Conservation (phyloP, 164 flowering plant genomes). For the Saururus chinensis region DNA sequence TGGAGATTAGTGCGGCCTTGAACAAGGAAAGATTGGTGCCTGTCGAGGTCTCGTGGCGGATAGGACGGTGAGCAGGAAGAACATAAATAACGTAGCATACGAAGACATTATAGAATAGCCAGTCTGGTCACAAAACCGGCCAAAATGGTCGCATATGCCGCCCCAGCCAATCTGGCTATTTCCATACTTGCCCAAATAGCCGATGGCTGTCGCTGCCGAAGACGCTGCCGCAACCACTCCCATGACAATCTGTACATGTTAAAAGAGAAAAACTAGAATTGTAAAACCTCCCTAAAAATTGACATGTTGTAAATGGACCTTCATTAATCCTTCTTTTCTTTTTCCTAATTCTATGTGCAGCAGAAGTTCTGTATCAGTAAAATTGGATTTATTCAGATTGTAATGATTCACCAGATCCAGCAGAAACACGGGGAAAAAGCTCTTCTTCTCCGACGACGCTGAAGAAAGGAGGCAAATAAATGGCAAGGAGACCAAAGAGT, state of each 20-base stretch:
- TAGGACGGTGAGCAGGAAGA: slow-evolving; percentile 24
- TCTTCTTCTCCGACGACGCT: slow-evolving; percentile 6
- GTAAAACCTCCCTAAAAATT: neutral
- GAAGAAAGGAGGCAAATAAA: slow-evolving; percentile 12
- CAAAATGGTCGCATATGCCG: slow-evolving; percentile 29
- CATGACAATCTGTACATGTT: slow-evolving; percentile 30
- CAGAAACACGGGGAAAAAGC: slow-evolving; percentile 29
- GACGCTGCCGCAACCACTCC: slow-evolving; percentile 31
- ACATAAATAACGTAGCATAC: slow-evolving; percentile 26
- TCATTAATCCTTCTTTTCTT: too few relatives aligned
- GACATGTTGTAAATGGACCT: too few relatives aligned
- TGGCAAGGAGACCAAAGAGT: slow-evolving; percentile 31
- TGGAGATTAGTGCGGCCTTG: too few relatives aligned
- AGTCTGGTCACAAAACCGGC: slow-evolving; percentile 32
- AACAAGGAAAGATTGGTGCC: neutral
- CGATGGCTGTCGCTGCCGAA: slow-evolving; percentile 47
- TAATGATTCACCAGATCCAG: slow-evolving; percentile 43
- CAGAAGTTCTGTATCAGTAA: too few relatives aligned
- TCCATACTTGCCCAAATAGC: slow-evolving; percentile 38
- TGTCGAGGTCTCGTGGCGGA: slow-evolving; percentile 16
- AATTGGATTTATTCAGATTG: neutral
- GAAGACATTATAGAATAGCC: slow-evolving; percentile 24
- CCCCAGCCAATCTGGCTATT: slow-evolving; percentile 38
- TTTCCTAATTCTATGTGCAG: too few relatives aligned
- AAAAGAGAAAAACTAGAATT: too few relatives aligned